phyloP scores from a whole-genome alignment of 2,329 filamentous ascomycete genomes.

The Penicillium sp. region DNA sequence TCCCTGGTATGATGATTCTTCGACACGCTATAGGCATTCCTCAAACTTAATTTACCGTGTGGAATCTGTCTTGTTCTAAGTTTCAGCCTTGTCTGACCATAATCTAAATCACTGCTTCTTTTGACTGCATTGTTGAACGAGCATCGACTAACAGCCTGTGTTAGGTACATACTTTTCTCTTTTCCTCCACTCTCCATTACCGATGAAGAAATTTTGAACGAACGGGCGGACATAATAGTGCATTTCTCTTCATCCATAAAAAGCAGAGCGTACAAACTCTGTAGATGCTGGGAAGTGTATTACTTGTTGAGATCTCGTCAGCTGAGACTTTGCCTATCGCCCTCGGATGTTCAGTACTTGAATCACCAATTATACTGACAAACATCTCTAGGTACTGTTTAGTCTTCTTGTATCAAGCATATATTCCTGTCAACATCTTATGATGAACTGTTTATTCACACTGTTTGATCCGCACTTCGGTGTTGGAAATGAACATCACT shows the following conservation, averaged over 20 bases:
- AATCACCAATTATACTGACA: slow-evolving; percentile 28
- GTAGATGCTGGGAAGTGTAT: slow-evolving; percentile 58
- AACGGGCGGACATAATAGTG: slow-evolving; percentile 71
- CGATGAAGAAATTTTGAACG: slow-evolving; percentile 69
- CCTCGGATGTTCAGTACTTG: slow-evolving; percentile 24
- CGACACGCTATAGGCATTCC: slow-evolving; percentile 71
- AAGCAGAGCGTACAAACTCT: slow-evolving; percentile 68
- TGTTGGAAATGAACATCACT: slow-evolving; percentile 63
- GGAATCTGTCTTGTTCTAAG: slow-evolving; percentile 66
- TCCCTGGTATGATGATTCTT: slow-evolving; percentile 62
- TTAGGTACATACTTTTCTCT: slow-evolving; percentile 39
- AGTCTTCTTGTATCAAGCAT: slow-evolving; percentile 21
- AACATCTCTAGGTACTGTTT: slow-evolving; percentile 34
- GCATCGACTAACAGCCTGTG: slow-evolving; percentile 37
- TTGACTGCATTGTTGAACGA: slow-evolving; percentile 22
- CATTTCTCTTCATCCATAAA: slow-evolving; percentile 56
- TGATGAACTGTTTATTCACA: slow-evolving; percentile 73
- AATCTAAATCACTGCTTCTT: slow-evolving; percentile 23
- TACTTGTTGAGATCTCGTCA: slow-evolving; percentile 74
- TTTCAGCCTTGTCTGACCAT: slow-evolving; percentile 72
- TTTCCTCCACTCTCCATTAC: slow-evolving; percentile 25
- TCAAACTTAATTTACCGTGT: slow-evolving; percentile 68
- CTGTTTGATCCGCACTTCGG: slow-evolving; percentile 65
- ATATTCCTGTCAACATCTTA: slow-evolving; percentile 49
- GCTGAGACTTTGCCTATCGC: slow-evolving; percentile 54